Evolutionary conservation across 2,329 filamentous ascomycete genomes (phyloP).

Genomic region (Cryphonectria naterciae): DNA sequence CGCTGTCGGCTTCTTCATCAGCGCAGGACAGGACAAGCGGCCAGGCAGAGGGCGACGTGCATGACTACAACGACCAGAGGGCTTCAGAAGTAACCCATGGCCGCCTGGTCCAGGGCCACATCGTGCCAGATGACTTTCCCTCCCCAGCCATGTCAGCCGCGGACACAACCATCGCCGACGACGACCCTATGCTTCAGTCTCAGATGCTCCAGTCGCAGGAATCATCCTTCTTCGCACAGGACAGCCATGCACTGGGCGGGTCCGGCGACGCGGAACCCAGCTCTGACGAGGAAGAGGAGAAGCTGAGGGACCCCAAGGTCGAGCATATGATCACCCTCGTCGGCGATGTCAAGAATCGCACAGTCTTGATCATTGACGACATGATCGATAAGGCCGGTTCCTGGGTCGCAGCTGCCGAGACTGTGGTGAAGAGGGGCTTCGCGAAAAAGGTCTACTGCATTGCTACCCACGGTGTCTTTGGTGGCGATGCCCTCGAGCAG

Average conservation of each 20-base stretch:
- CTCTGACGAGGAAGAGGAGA: constrained; percentile 92
- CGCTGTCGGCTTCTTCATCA: constrained; percentile 35
- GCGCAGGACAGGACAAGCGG: constrained; percentile 44
- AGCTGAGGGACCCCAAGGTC: constrained; percentile 76
- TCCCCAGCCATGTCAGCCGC: constrained; percentile 74
- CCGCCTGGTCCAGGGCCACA: constrained; percentile 87
- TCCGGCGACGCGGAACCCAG: constrained; percentile 81
- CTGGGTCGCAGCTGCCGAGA: constrained; percentile 97
- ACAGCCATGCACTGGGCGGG: constrained; percentile 76
- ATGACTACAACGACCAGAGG: constrained; percentile 75
- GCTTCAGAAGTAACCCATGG: constrained; percentile 90
- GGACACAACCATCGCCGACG: constrained; percentile 67
- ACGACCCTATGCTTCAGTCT: constrained; percentile 82
- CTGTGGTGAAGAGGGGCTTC: constrained; percentile 87
- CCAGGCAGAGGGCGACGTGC: constrained; percentile 44
- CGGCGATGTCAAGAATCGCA: constrained; percentile 84
- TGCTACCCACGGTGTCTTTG: constrained; percentile 94
- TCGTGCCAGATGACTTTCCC: constrained; percentile 91
- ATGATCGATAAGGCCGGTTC: constrained; percentile 98
- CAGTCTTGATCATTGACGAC: constrained; percentile 95
- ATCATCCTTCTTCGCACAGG: constrained; percentile 74
- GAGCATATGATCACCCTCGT: constrained; percentile 98
- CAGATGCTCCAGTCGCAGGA: constrained; percentile 79
- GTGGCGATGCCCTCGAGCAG: constrained; percentile 84
- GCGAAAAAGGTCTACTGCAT: constrained; percentile 97